Base-by-base conservation (phyloP, 306 rosid species). In the Ceratonia siliqua region DNA sequence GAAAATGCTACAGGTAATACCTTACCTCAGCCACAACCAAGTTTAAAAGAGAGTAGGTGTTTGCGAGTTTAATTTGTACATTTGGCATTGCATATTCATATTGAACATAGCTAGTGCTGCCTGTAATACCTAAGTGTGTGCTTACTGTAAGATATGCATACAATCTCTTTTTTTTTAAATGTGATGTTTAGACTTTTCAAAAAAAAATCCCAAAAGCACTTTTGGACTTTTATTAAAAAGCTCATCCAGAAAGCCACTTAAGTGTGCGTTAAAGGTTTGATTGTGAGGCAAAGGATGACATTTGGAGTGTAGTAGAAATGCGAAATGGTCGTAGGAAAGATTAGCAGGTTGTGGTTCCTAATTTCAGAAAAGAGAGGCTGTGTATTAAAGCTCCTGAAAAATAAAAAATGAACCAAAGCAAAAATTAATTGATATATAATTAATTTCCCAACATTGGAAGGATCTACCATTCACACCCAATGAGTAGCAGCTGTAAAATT, bases 381-480 rank as follows among this genome's bases (percentile, higher is more conserved):
- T 45, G 75, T 58, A 74, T 73, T 32, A 62, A 58, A 36, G 72
- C 54, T 46, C 49, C 52, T 48, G 41, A 53, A 61, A 75, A 65
- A 21, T 59, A 58, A 55, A 54, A 6, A 72, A 25, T 25, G 41
- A 45, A 14, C 56, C 54, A 17, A 45, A 61, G 38, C 81, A 57
- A 79, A 70, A 86, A 79, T 53, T 75, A 85, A 75, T 85, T 74
- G 81, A 77, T 69, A 75, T 83, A 84, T 84, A 83, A 82, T 75
- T 78, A 81, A 71, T 80, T 89, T 84, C 77, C 69, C 69, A 66
- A 54, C 80, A 74, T 67, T 30, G 62, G 67, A 69, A 75, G 79
- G 78, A 80, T 78, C 91, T 83, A 86, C 85, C 88, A 84, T 82
- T 85, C 89, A 87, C 92, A 78, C 90, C 85, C 85, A 82, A 85